phyloP scores from a whole-genome alignment of 306 rosid genomes.

The Abrus precatorius region DNA sequence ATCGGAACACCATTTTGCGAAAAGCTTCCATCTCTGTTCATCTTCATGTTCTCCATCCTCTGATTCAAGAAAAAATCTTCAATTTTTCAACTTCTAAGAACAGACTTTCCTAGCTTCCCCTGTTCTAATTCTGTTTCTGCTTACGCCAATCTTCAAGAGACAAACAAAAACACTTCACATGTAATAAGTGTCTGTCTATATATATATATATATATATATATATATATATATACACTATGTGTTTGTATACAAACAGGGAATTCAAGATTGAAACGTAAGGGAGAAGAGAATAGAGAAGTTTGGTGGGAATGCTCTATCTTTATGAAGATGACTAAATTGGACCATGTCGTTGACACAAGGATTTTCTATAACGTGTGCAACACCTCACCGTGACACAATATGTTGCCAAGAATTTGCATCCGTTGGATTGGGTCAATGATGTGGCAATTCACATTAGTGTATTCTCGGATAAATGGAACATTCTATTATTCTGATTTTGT shows the following conservation, averaged over 20 bases:
- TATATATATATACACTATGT: not conserved
- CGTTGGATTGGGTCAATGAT: slow-evolving; percentile 41
- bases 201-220: slow-evolving; percentile 9
- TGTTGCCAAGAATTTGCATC: not conserved
- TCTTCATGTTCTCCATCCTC: slow-evolving; percentile 61
- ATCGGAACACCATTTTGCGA: slow-evolving; percentile 55
- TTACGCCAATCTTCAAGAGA: slow-evolving; percentile 1
- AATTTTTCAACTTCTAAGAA: slow-evolving; percentile 8
- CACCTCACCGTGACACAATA: not conserved
- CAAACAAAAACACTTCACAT: not conserved
- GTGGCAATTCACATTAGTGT: not conserved
- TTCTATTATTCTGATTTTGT: not conserved
- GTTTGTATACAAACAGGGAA: slow-evolving; percentile 15
- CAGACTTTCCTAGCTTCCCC: slow-evolving; percentile 22
- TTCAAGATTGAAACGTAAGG: slow-evolving; percentile 61
- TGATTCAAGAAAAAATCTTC: slow-evolving; percentile 29
- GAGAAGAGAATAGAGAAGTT: slow-evolving; percentile 55
- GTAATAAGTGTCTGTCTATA: not conserved
- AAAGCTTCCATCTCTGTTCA: slow-evolving; percentile 41
- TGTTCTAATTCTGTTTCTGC: slow-evolving; percentile 20
- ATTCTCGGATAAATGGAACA: not conserved
- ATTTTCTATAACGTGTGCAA: not conserved
- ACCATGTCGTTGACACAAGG: slow-evolving; percentile 55
- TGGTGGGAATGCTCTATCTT: slow-evolving; percentile 59
- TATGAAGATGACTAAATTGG: slow-evolving; percentile 59